Conservation (phyloP, 2,329 filamentous ascomycete genomes). For the Trichoderma citrinoviride region DNA sequence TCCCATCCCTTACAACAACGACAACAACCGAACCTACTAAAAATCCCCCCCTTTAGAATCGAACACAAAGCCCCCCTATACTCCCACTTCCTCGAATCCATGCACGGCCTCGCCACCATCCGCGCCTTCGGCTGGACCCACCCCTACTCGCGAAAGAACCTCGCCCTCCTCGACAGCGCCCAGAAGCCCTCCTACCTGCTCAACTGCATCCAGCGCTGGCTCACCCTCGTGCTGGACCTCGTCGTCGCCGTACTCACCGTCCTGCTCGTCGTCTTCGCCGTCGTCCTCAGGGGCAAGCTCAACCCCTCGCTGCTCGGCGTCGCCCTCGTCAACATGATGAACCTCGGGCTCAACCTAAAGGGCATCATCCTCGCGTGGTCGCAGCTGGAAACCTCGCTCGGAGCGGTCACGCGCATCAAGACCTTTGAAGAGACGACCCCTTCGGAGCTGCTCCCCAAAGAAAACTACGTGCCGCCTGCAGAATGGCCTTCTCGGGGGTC, state of each 20-base stretch:
- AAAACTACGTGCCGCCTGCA: slow-evolving; percentile 21
- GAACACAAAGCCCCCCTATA: slow-evolving; percentile 37
- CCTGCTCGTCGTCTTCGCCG: slow-evolving; percentile 38
- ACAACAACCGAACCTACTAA: not conserved
- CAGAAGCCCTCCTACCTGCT: slow-evolving; percentile 55
- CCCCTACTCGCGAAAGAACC: slow-evolving; percentile 38
- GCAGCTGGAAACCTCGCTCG: slow-evolving; percentile 32
- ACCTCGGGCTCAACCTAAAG: slow-evolving; percentile 30
- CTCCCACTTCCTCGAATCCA: slow-evolving; percentile 35
- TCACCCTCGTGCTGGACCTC: slow-evolving; percentile 50
- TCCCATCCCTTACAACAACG: not conserved
- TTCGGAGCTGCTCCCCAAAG: slow-evolving; percentile 25
- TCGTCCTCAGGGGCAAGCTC: slow-evolving; percentile 32
- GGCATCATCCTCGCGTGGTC: slow-evolving; percentile 32
- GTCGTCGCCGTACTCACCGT: slow-evolving; percentile 49
- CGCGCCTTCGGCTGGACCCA: slow-evolving; percentile 41
- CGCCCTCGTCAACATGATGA: slow-evolving; percentile 39
- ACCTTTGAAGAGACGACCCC: slow-evolving; percentile 31
- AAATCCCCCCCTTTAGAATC: slow-evolving; percentile 28
- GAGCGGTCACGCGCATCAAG: slow-evolving; percentile 32
- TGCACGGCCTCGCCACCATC: slow-evolving; percentile 36
- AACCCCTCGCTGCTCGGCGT: slow-evolving; percentile 37
- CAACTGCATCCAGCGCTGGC: slow-evolving; percentile 52
- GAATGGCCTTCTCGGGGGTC: slow-evolving; percentile 29
- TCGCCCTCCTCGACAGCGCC: slow-evolving; percentile 42